Evolutionary conservation across 2,329 filamentous ascomycete genomes (phyloP).

Genomic region (Massarina eburnea): DNA sequence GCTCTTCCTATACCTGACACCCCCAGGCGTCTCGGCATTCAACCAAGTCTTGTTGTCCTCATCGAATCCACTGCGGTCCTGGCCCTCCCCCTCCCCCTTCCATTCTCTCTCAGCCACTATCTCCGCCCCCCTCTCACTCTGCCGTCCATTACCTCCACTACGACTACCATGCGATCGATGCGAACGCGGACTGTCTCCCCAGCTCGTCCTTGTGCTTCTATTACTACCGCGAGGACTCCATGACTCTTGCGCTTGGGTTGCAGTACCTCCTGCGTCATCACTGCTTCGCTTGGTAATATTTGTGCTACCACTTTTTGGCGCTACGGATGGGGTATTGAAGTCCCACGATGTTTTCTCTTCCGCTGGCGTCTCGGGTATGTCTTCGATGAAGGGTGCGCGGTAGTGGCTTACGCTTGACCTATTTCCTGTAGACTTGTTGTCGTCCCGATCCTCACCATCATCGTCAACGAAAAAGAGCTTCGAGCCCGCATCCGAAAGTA

Average conservation of each 20-base stretch:
- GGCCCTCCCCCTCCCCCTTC: background rate
- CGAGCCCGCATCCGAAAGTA: slow-evolving; percentile 4
- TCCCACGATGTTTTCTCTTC: slow-evolving; percentile 3
- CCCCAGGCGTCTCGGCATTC: slow-evolving; percentile 20
- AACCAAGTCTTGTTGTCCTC: slow-evolving; percentile 25
- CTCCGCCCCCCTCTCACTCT: background rate
- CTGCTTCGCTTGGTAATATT: background rate
- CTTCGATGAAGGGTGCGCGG: slow-evolving; percentile 23
- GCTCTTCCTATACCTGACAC: slow-evolving; percentile 17
- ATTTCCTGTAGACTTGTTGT: background rate
- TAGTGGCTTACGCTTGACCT: slow-evolving; percentile 10
- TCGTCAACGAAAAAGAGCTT: background rate
- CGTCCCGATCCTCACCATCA: background rate
- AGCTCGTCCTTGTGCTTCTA: background rate
- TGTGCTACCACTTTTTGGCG: background rate
- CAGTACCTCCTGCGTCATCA: background rate
- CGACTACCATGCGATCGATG: background rate
- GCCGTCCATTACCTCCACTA: background rate
- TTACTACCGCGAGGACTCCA: background rate
- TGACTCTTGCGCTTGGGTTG: background rate
- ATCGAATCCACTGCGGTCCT: slow-evolving; percentile 20
- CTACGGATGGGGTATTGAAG: background rate
- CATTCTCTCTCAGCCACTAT: background rate
- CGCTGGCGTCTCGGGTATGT: slow-evolving; percentile 13
- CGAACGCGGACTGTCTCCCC: background rate